Conservation (phyloP, 768 basidiomycete genomes). For the Auricularia cornea region DNA sequence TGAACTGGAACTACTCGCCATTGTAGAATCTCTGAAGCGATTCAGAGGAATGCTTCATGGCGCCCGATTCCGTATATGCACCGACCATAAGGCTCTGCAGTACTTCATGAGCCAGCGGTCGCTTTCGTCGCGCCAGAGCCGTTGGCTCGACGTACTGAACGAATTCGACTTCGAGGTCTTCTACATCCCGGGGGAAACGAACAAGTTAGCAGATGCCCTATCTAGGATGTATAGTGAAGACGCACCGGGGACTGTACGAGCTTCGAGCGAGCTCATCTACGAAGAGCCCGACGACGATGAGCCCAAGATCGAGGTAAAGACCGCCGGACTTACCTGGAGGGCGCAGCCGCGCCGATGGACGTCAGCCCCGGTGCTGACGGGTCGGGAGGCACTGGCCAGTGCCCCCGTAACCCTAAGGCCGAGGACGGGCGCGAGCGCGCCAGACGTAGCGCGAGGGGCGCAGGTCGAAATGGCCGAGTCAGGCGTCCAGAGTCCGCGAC, state of each 20-base stretch:
- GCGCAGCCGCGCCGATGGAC: too few species aligned
- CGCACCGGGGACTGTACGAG: background rate
- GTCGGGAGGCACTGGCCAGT: too few species aligned
- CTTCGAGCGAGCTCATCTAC: background rate
- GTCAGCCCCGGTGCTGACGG: too few species aligned
- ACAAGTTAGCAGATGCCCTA: conserved; percentile 22
- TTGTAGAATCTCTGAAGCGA: conserved; percentile 31
- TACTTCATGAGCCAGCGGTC: conserved; percentile 26
- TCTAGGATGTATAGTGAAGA: conserved; percentile 9
- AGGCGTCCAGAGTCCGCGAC: too few species aligned
- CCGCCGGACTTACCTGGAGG: too few species aligned
- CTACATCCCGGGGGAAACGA: conserved; percentile 26
- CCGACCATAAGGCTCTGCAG: conserved; percentile 24
- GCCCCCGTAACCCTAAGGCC: too few species aligned
- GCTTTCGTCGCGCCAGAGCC: conserved; percentile 25
- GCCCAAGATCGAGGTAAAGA: too few species aligned
- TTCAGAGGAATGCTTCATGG: conserved; percentile 26
- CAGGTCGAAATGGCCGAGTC: too few species aligned
- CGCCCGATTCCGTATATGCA: conserved; percentile 19
- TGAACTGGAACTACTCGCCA: conserved; percentile 32
- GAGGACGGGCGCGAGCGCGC: too few species aligned
- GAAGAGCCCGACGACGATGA: too few species aligned
- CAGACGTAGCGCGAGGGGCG: too few species aligned
- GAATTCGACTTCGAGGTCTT: conserved; percentile 24
- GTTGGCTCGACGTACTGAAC: conserved; percentile 28